phyloP scores from a whole-genome alignment of 139 green algal species.

The Chlorella sp. region DNA sequence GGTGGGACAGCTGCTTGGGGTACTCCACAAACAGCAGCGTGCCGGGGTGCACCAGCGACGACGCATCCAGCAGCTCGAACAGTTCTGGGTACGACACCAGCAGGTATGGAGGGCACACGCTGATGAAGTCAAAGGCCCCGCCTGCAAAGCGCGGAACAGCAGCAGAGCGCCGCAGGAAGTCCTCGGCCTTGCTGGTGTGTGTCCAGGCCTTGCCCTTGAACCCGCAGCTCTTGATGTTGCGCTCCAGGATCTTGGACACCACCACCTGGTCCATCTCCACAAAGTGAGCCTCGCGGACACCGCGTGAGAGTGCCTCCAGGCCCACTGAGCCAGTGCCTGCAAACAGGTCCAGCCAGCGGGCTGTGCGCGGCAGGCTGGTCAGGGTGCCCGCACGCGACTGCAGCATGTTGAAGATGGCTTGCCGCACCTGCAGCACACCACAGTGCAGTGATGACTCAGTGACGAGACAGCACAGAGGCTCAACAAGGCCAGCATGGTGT shows the following conservation, averaged over 20 bases:
- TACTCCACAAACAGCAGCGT: conserved; percentile 83
- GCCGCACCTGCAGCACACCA: conserved; percentile 39
- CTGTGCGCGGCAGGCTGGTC: conserved; percentile 23
- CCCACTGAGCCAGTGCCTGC: conserved; percentile 66
- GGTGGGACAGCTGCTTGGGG: conserved; percentile 49
- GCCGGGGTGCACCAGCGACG: conserved; percentile 56
- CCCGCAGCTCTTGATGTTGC: conserved; percentile 36
- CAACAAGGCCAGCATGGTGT: too few relatives aligned
- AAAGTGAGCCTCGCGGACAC: conserved; percentile 63
- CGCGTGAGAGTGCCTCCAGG: conserved; percentile 57
- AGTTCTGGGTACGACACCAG: conserved; percentile 83
- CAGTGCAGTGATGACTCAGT: too few relatives aligned
- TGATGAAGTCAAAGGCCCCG: conserved; percentile 88
- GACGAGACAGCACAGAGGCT: too few relatives aligned
- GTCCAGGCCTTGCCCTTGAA: conserved; percentile 33
- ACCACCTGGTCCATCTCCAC: conserved; percentile 86
- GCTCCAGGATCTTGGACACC: conserved; percentile 23
- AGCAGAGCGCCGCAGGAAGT: conserved; percentile 56
- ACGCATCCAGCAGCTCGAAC: conserved; percentile 64
- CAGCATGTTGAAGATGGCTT: conserved; percentile 78
- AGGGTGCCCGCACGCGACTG: conserved; percentile 31
- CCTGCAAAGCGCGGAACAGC: too few relatives aligned
- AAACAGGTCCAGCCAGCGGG: conserved; percentile 81
- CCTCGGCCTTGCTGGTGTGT: conserved; percentile 58
- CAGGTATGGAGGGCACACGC: conserved; percentile 87